These are phyloP conservation scores for Aureobasidium subglaciale DNA, from an alignment of 2,329 filamentous ascomycete genomes.

Conservation along the genomic window DNA sequence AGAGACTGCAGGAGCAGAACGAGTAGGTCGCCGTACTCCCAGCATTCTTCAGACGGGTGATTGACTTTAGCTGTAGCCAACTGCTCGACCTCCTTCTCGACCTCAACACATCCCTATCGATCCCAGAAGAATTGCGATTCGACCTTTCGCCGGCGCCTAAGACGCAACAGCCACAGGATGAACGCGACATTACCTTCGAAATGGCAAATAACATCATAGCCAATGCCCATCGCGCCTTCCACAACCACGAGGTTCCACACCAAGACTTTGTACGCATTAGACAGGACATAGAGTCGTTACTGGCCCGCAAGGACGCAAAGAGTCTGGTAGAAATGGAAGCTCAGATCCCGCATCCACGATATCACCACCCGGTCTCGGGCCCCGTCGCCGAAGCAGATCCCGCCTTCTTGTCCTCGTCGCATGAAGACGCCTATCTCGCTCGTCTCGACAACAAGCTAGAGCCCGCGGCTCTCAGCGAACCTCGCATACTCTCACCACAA, in stretches of 20 bases:
- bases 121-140: conserved; percentile 67
- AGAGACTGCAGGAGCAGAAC: conserved; percentile 80
- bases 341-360: conserved; percentile 31
- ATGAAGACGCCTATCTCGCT: conserved; percentile 67
- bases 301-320: conserved; percentile 24
- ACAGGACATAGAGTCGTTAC: conserved; percentile 25
- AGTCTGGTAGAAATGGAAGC: conserved; percentile 33
- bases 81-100: conserved; percentile 83
- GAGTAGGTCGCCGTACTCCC: conserved; percentile 56
- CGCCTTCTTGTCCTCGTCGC: conserved; percentile 60
- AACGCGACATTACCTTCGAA: conserved; percentile 24
- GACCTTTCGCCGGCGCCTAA: conserved; percentile 51
- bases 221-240: conserved; percentile 31
- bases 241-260: conserved; percentile 25
- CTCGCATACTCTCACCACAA: conserved; percentile 36
- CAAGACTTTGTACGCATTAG: conserved; percentile 27
- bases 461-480: conserved; percentile 36
- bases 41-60: neutral
- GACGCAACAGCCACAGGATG: conserved; percentile 31
- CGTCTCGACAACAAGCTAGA: conserved; percentile 51
- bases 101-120: conserved; percentile 75
- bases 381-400: conserved; percentile 52
- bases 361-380: conserved; percentile 29
- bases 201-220: conserved; percentile 25
- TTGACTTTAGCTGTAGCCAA: conserved; percentile 52